phyloP scores from a whole-genome alignment of 2,329 filamentous ascomycete genomes.

The Aspergillus proliferans region DNA sequence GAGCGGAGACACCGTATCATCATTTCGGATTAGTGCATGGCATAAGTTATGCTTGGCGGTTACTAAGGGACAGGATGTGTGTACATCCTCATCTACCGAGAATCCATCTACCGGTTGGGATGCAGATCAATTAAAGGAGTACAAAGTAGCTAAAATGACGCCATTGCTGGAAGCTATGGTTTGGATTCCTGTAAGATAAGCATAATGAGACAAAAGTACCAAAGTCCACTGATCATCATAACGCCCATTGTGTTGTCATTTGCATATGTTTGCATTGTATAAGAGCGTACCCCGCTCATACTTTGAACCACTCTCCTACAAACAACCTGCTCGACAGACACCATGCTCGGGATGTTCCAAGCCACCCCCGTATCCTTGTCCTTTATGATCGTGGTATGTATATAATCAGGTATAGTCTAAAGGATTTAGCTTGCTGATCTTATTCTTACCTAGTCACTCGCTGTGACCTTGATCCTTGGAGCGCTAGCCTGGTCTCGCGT shows the following conservation, averaged over 20 bases:
- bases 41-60: neutral
- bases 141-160: no score
- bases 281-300: neutral
- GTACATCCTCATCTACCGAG: no score
- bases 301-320: neutral
- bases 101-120: no score
- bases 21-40: neutral
- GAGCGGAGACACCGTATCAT: neutral
- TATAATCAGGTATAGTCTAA: neutral
- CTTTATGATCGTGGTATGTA: neutral
- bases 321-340: neutral
- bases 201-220: no score
- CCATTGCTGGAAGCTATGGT: no score
- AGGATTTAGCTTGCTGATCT: neutral
- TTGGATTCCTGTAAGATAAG: no score
- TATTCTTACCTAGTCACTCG: neutral
- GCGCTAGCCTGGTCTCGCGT: slow-evolving; percentile 24
- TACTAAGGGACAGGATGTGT: no score
- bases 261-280: no score
- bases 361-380: neutral
- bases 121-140: no score
- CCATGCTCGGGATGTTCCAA: neutral
- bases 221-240: no score
- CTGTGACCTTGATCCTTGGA: slow-evolving; percentile 10
- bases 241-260: no score